Conservation (phyloP, 805 yeast genomes). For the Kodamaea hsintzibuensis region DNA sequence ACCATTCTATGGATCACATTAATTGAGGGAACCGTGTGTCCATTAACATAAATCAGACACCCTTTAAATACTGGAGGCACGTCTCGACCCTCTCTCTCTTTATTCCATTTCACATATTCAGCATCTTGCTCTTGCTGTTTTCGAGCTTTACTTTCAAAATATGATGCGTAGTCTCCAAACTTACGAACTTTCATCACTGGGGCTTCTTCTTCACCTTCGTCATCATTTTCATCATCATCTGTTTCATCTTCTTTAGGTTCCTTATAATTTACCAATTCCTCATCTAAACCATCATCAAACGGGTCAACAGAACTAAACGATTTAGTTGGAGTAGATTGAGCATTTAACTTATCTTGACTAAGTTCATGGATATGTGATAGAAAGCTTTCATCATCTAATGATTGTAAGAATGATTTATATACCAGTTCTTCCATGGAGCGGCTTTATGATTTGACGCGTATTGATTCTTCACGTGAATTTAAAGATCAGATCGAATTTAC, state of each 20-base stretch:
- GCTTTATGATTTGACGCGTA: neutral
- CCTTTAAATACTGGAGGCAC: constrained; percentile 51
- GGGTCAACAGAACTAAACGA: constrained; percentile 22
- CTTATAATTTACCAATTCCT: constrained; percentile 13
- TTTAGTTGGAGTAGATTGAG: constrained; percentile 11
- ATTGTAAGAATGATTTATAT: constrained; percentile 18
- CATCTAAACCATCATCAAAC: constrained; percentile 27
- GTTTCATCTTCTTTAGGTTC: neutral
- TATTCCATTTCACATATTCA: constrained; percentile 51
- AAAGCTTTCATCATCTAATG: constrained; percentile 23
- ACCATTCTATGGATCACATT: constrained; percentile 69
- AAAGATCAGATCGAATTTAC: neutral
- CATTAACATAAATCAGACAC: constrained; percentile 80
- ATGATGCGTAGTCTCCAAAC: constrained; percentile 69
- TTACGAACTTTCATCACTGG: constrained; percentile 36
- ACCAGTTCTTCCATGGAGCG: constrained; percentile 5
- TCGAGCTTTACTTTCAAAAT: constrained; percentile 58
- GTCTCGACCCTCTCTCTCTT: constrained; percentile 25
- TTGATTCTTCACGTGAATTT: neutral
- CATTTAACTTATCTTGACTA: constrained; percentile 10
- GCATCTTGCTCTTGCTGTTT: constrained; percentile 64
- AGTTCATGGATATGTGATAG: constrained; percentile 18
- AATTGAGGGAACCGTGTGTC: constrained; percentile 83
- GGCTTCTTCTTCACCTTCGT: neutral
- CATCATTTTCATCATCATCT: constrained; percentile 1